Evolutionary conservation across 768 basidiomycete species (phyloP).

Genomic region (Mycena pura): DNA sequence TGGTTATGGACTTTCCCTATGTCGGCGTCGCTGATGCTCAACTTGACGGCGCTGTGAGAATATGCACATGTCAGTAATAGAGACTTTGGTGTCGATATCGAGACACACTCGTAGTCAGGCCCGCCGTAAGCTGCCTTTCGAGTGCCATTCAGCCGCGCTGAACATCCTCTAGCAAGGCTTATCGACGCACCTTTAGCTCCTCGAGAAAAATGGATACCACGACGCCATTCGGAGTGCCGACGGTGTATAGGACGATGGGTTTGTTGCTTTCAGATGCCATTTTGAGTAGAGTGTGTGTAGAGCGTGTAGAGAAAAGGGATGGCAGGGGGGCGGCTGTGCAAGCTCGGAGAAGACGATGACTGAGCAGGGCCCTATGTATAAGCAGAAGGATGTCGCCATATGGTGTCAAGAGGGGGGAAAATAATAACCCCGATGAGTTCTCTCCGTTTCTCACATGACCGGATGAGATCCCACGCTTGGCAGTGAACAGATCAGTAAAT

Average conservation of each 20-base stretch:
- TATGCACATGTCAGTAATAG: background rate
- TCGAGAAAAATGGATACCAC: constrained; percentile 12
- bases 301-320: background rate
- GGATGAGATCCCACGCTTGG: too few relatives aligned
- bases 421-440: too few relatives aligned
- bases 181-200: constrained; percentile 4
- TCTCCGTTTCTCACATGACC: too few relatives aligned
- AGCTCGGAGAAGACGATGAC: too few relatives aligned
- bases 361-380: background rate
- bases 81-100: background rate
- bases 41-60: constrained; percentile 8
- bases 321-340: too few relatives aligned
- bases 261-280: constrained; percentile 14
- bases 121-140: constrained; percentile 12
- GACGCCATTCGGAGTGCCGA: constrained; percentile 12
- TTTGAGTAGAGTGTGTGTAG: constrained; percentile 4
- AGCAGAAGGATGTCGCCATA: constrained; percentile 6
- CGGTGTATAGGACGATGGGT: constrained; percentile 13
- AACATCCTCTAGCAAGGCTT: background rate
- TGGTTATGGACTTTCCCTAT: constrained; percentile 16
- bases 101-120: constrained; percentile 5
- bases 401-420: too few relatives aligned
- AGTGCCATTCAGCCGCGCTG: background rate
- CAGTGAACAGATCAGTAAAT: too few relatives aligned
- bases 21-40: constrained; percentile 17